Evolutionary conservation across 2,329 filamentous ascomycete genomes (phyloP).

Genomic region (Venturia asperata): DNA sequence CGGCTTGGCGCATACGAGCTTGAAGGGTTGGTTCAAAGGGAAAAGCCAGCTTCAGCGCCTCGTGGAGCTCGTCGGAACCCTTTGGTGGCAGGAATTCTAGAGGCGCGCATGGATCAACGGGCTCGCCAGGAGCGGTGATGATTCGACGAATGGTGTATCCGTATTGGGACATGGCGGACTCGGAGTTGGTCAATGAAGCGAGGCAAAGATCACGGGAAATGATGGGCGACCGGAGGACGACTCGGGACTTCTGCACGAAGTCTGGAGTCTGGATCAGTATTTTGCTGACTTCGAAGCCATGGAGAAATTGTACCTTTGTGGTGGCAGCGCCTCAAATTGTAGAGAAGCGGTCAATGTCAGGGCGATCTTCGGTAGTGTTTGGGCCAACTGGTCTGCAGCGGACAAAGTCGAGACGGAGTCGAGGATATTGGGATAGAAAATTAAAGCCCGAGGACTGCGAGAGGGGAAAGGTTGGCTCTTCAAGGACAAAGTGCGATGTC

Average conservation of each 20-base stretch:
- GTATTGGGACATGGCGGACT: constrained; percentile 5
- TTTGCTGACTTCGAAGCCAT: neutral
- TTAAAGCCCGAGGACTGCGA: neutral
- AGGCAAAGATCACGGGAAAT: neutral
- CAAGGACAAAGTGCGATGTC: neutral
- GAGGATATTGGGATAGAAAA: neutral
- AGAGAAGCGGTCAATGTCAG: too few species aligned
- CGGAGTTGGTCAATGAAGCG: neutral
- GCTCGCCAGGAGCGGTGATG: constrained; percentile 9
- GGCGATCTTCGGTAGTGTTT: too few species aligned
- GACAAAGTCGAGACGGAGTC: neutral
- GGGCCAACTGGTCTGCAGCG: too few species aligned
- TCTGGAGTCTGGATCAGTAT: neutral
- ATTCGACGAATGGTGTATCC: constrained; percentile 11
- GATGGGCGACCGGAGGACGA: neutral
- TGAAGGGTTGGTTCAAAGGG: constrained; percentile 31
- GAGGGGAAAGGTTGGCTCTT: neutral
- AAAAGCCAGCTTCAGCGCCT: constrained; percentile 30
- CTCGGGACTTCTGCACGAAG: neutral
- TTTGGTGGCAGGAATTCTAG: constrained; percentile 18
- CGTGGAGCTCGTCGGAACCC: constrained; percentile 33
- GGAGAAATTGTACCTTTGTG: too few species aligned
- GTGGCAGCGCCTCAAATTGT: too few species aligned
- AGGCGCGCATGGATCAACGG: constrained; percentile 10
- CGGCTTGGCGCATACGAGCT: constrained; percentile 35